These are phyloP conservation scores for Boletus reticuloceps DNA, from an alignment of 768 basidiomycete species.

Conservation along the genomic window DNA sequence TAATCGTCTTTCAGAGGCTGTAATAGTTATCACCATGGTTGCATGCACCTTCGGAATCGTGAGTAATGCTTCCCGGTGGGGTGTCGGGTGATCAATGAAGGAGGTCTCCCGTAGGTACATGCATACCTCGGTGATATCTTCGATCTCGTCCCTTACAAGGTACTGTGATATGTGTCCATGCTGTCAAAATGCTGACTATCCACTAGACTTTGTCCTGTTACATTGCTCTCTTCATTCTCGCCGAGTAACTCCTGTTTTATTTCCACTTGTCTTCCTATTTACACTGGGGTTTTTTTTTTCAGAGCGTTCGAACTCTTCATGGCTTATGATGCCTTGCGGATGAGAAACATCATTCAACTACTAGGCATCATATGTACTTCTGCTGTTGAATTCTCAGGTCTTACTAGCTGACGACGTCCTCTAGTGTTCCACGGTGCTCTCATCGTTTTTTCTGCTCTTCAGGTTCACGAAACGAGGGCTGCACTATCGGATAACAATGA, in stretches of 20 bases:
- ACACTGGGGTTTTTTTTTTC: constrained; percentile 3
- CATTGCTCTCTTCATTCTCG: constrained; percentile 78
- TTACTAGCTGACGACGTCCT: constrained; percentile 4
- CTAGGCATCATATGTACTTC: constrained; percentile 65
- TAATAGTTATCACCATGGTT: constrained; percentile 74
- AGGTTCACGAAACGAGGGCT: constrained; percentile 69
- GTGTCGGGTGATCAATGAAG: constrained; percentile 1
- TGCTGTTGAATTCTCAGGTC: not conserved
- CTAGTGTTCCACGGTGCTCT: constrained; percentile 71
- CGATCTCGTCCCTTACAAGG: constrained; percentile 49
- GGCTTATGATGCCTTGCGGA: constrained; percentile 77
- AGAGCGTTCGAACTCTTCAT: constrained; percentile 80
- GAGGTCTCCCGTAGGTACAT: constrained; percentile 44
- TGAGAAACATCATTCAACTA: constrained; percentile 78
- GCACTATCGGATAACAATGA: constrained; percentile 48
- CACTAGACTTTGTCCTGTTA: constrained; percentile 78
- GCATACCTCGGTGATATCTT: constrained; percentile 24
- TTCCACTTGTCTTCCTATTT: not conserved
- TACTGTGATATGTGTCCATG: constrained; percentile 13
- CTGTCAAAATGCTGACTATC: constrained; percentile 11
- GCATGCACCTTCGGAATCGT: constrained; percentile 67
- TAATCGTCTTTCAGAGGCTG: constrained; percentile 52
- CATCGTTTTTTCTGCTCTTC: constrained; percentile 69
- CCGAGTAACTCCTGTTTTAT: constrained; percentile 52
- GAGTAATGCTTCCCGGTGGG: constrained; percentile 19